Evolutionary conservation across 2,329 filamentous ascomycete genomes (phyloP).

Genomic region (Hansfordia pulvinata): DNA sequence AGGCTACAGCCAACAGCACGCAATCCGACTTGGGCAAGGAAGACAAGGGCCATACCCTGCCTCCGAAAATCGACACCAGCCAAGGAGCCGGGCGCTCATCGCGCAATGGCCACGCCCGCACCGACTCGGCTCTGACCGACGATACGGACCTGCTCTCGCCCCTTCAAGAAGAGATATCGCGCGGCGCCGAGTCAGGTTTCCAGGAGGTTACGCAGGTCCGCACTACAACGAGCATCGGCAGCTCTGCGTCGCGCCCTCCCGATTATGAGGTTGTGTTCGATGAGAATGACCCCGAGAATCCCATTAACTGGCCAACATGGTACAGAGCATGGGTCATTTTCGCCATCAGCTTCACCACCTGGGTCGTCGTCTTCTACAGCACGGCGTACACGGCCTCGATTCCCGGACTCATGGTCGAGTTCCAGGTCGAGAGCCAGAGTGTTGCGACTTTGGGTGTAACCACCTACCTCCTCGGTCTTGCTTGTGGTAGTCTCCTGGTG

Average conservation of each 20-base stretch:
- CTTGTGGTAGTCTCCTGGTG: slow-evolving; percentile 55
- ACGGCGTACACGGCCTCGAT: slow-evolving; percentile 67
- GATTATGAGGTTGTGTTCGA: slow-evolving; percentile 65
- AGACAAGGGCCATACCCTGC: no score
- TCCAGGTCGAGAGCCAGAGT: slow-evolving; percentile 40
- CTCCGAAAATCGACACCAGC: no score
- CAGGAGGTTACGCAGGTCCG: slow-evolving; percentile 29
- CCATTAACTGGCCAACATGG: slow-evolving; percentile 52
- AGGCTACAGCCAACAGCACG: no score
- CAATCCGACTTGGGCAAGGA: no score
- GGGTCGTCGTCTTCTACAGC: slow-evolving; percentile 54
- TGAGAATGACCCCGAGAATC: slow-evolving; percentile 48
- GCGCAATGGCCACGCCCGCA: neutral
- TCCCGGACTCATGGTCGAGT: slow-evolving; percentile 54
- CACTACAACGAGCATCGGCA: slow-evolving; percentile 27
- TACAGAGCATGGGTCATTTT: slow-evolving; percentile 26
- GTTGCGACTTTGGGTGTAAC: slow-evolving; percentile 66
- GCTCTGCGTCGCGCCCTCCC: slow-evolving; percentile 29
- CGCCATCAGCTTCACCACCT: slow-evolving; percentile 30
- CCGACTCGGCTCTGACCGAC: slow-evolving; percentile 6
- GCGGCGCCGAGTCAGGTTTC: slow-evolving; percentile 7
- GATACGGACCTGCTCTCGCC: slow-evolving; percentile 11
- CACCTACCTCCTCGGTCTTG: slow-evolving; percentile 64
- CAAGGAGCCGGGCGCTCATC: no score
- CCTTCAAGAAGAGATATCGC: slow-evolving; percentile 12